A percentile compares a stretch with the other conserved stretches of the same genome.
Evolutionary conservation across 163 green algal species (phyloP).

Genomic region (Scenedesmus sp.): DNA sequence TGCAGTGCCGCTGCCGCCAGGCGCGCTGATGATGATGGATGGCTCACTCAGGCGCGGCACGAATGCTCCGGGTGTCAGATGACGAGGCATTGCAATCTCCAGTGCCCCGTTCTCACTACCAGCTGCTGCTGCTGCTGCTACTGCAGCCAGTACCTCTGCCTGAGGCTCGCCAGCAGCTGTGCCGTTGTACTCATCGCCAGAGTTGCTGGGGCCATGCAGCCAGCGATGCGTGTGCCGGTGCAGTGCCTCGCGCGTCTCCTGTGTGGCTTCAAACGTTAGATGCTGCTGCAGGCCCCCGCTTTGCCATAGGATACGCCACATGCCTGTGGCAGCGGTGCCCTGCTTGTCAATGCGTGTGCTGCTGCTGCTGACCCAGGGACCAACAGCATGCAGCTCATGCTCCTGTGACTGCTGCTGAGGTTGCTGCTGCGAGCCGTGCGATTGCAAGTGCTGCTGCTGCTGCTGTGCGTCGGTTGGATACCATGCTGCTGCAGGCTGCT

Average conservation of each 20-base stretch:
- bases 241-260: constrained; percentile 41
- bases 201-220: constrained; percentile 14
- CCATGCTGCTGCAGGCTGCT: constrained; percentile 6
- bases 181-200: neutral
- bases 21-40: neutral
- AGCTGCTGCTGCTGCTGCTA: neutral
- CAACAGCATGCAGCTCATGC: constrained; percentile 12
- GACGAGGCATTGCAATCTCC: constrained; percentile 35
- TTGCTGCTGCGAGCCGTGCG: neutral
- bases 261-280: constrained; percentile 44
- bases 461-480: neutral
- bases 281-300: constrained; percentile 47
- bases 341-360: neutral
- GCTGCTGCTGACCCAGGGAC: neutral
- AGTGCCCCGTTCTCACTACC: neutral
- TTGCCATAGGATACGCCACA: constrained; percentile 42
- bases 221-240: constrained; percentile 45
- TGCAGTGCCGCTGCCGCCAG: neutral
- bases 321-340: neutral
- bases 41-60: constrained; percentile 41
- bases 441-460: neutral
- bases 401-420: neutral
- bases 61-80: neutral
- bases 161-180: neutral
- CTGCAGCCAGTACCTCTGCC: neutral